phyloP scores from a whole-genome alignment of 208 protist genomes.

The Leishmania braziliensis region DNA sequence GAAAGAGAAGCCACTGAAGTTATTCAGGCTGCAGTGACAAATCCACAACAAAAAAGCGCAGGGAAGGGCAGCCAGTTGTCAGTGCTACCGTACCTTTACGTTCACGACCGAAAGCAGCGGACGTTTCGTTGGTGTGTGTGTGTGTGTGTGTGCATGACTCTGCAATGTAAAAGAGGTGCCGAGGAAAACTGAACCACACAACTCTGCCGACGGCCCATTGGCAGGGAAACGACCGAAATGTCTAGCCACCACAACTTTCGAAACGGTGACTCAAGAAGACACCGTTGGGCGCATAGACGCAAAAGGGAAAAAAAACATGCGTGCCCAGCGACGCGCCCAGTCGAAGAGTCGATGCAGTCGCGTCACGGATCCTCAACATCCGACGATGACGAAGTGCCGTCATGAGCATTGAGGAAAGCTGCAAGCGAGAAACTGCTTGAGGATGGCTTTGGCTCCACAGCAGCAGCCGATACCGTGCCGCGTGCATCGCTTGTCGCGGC shows the following conservation, averaged over 20 bases:
- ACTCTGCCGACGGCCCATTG: not conserved
- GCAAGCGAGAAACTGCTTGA: constrained; percentile 16
- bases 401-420: constrained; percentile 13
- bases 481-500: not conserved
- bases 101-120: not conserved
- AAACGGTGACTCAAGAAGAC: not conserved
- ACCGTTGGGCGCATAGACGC: not conserved
- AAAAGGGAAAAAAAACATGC: not conserved
- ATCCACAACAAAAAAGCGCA: not conserved
- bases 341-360: not conserved
- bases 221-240: not conserved
- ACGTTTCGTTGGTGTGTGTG: not conserved
- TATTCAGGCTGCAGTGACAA: not conserved
- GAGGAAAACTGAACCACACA: not conserved
- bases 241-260: not conserved
- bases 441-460: not conserved
- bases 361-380: not conserved
- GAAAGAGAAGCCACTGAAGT: not conserved
- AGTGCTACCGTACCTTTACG: not conserved
- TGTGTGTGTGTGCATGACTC: not conserved
- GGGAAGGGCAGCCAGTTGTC: not conserved
- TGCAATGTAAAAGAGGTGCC: not conserved
- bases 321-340: not conserved
- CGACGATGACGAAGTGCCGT: constrained; percentile 13
- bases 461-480: not conserved